These are phyloP conservation scores for Rhodosporidiobolus odoratus DNA, from an alignment of 768 basidiomycete species.

Conservation along the genomic window DNA sequence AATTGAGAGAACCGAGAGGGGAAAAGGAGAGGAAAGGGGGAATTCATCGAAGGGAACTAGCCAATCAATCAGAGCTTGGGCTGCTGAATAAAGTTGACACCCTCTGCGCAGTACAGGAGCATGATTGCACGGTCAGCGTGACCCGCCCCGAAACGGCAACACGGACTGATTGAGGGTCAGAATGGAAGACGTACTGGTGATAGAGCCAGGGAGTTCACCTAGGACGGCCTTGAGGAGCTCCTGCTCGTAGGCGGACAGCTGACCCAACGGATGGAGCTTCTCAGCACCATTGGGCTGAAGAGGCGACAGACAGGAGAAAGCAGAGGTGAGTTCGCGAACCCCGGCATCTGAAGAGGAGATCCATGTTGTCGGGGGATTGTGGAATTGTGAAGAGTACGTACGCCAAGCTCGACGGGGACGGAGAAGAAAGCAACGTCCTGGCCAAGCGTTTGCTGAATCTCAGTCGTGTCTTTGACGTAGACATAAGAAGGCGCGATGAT, in stretches of 20 bases:
- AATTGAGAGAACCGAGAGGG: neutral
- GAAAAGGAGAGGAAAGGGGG: neutral
- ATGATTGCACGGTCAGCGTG: too few relatives aligned
- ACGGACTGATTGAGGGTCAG: neutral
- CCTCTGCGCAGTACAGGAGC: slow-evolving; percentile 21
- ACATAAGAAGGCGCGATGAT: slow-evolving; percentile 73
- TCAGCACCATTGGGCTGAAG: slow-evolving; percentile 68
- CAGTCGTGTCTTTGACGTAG: slow-evolving; percentile 63
- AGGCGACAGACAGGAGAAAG: neutral
- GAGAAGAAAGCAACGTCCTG: slow-evolving; percentile 80
- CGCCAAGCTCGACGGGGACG: slow-evolving; percentile 78
- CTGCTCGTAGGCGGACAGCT: slow-evolving; percentile 65
- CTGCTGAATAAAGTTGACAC: slow-evolving; percentile 36
- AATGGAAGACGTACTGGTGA: slow-evolving; percentile 50
- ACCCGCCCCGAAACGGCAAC: too few relatives aligned
- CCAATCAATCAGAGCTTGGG: slow-evolving; percentile 38
- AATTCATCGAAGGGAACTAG: too few relatives aligned
- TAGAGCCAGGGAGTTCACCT: slow-evolving; percentile 69
- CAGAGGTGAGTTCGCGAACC: slow-evolving; percentile 2
- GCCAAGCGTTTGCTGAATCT: slow-evolving; percentile 72
- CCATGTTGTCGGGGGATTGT: neutral
- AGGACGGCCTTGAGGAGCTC: slow-evolving; percentile 72
- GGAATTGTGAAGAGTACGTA: slow-evolving; percentile 45
- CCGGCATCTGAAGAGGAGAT: neutral
- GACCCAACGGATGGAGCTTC: slow-evolving; percentile 75